phyloP scores from a whole-genome alignment of 2,329 filamentous ascomycete species.

The Claviceps citrina region DNA sequence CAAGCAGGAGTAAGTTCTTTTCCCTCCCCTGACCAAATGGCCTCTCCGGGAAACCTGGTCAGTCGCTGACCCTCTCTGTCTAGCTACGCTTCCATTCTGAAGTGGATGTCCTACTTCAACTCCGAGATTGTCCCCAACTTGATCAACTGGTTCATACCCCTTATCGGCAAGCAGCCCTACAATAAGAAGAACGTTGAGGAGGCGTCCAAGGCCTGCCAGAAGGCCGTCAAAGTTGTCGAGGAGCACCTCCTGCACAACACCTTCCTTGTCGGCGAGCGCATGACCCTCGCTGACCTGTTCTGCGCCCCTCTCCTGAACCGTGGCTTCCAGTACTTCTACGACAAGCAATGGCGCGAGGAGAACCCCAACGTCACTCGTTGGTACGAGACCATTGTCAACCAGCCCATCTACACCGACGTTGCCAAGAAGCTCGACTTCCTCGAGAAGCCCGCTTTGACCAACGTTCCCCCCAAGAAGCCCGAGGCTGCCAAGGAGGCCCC shows the following conservation, averaged over 20 bases:
- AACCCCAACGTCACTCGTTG: slow-evolving; percentile 82
- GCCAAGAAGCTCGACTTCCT: slow-evolving; percentile 61
- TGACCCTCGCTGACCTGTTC: slow-evolving; percentile 93
- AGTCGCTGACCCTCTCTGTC: slow-evolving; percentile 11
- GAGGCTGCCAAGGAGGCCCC: slow-evolving; percentile 51
- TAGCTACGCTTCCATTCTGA: slow-evolving; percentile 85
- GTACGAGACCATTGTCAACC: slow-evolving; percentile 88
- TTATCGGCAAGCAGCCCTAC: slow-evolving; percentile 69
- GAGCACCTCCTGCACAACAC: slow-evolving; percentile 83
- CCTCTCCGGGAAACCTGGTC: background rate
- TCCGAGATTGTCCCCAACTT: slow-evolving; percentile 61
- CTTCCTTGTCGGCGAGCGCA: slow-evolving; percentile 92
- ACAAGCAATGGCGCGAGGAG: slow-evolving; percentile 70
- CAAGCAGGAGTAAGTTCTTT: slow-evolving; percentile 77
- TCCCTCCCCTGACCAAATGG: background rate
- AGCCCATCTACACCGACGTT: slow-evolving; percentile 76
- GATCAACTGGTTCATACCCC: slow-evolving; percentile 71
- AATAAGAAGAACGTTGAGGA: slow-evolving; percentile 98
- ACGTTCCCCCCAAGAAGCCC: slow-evolving; percentile 62
- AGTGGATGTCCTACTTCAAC: slow-evolving; percentile 98
- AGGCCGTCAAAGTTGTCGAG: slow-evolving; percentile 61
- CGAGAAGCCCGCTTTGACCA: slow-evolving; percentile 62
- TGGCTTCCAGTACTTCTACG: slow-evolving; percentile 88
- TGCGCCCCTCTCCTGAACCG: slow-evolving; percentile 61
- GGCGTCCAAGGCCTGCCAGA: slow-evolving; percentile 49